Percentiles rank a stretch among this genome's conserved stretches.
Evolutionary conservation across 345 rosid genomes (phyloP).

Genomic region (Crucihimalaya himalaica): DNA sequence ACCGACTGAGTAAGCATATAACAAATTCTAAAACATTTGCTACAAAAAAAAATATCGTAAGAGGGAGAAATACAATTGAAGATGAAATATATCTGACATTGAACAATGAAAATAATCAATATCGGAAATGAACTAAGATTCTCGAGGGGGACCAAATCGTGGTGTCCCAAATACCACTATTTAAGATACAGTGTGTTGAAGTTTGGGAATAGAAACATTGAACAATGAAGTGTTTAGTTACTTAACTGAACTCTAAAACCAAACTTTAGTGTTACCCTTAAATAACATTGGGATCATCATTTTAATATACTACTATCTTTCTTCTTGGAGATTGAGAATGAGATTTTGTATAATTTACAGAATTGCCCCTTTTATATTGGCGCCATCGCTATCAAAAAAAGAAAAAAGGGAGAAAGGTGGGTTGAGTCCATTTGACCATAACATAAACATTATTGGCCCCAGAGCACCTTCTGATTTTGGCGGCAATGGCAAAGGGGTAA

Average conservation of each 20-base stretch:
- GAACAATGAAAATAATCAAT: conserved; percentile 30
- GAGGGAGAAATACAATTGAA: not conserved
- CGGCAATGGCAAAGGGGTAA: conserved; percentile 30
- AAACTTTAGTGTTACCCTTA: conserved; percentile 20
- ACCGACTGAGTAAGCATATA: not conserved
- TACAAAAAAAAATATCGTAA: no score
- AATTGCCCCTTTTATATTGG: conserved; percentile 25
- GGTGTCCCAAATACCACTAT: conserved; percentile 32
- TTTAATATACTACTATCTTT: no score
- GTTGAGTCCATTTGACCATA: conserved; percentile 37
- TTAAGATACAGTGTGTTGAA: conserved; percentile 31
- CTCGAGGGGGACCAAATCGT: conserved; percentile 37
- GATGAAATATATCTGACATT: conserved; percentile 3
- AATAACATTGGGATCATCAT: conserved; percentile 38
- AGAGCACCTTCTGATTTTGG: conserved; percentile 25
- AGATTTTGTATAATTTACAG: not conserved
- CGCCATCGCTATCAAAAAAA: conserved; percentile 32
- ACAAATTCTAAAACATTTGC: not conserved
- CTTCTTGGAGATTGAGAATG: conserved; percentile 29
- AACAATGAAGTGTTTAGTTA: conserved; percentile 36
- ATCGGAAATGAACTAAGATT: conserved; percentile 29
- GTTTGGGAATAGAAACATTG: conserved; percentile 38
- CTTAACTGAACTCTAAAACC: conserved; percentile 29
- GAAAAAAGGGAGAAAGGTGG: conserved; percentile 30
- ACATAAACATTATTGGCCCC: conserved; percentile 23